Percentiles rank a stretch among this genome's conserved stretches.
These are phyloP conservation scores for Vitis rotundifolia DNA, from an alignment of 164 flowering plant genomes.

Conservation along the genomic window DNA sequence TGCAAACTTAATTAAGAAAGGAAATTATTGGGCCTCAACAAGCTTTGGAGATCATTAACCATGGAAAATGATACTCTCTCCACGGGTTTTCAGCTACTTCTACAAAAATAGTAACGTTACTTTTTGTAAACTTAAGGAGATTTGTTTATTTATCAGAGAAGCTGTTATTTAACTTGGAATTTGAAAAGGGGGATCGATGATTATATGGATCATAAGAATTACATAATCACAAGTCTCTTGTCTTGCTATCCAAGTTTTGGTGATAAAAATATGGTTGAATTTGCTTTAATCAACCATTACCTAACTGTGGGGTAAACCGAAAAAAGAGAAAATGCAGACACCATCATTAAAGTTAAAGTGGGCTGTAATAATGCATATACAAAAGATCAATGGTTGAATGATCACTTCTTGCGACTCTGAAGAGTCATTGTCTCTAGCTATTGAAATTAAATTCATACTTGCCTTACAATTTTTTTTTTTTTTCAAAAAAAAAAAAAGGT, in stretches of 20 bases:
- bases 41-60: too few species aligned
- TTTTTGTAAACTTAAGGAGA: too few species aligned
- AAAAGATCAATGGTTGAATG: slow-evolving; percentile 16
- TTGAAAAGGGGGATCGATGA: not conserved
- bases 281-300: not conserved
- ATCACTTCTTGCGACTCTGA: slow-evolving; percentile 5
- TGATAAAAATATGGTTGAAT: slow-evolving; percentile 10
- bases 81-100: too few species aligned
- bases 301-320: not conserved
- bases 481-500: not conserved
- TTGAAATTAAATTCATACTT: not conserved
- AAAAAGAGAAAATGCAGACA: slow-evolving; percentile 10
- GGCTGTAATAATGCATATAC: slow-evolving; percentile 3
- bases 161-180: too few species aligned
- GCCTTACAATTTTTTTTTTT: too few species aligned
- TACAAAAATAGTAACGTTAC: too few species aligned
- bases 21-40: too few species aligned
- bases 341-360: slow-evolving; percentile 30
- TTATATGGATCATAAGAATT: not conserved
- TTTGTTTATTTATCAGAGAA: too few species aligned
- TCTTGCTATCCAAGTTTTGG: slow-evolving; percentile 30
- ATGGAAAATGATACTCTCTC: too few species aligned
- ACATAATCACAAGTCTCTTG: not conserved
- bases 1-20: too few species aligned
- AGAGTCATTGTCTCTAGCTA: not conserved